These are phyloP conservation scores for Paulownia fortunei DNA, from an alignment of 257 asterid species.

Conservation along the genomic window DNA sequence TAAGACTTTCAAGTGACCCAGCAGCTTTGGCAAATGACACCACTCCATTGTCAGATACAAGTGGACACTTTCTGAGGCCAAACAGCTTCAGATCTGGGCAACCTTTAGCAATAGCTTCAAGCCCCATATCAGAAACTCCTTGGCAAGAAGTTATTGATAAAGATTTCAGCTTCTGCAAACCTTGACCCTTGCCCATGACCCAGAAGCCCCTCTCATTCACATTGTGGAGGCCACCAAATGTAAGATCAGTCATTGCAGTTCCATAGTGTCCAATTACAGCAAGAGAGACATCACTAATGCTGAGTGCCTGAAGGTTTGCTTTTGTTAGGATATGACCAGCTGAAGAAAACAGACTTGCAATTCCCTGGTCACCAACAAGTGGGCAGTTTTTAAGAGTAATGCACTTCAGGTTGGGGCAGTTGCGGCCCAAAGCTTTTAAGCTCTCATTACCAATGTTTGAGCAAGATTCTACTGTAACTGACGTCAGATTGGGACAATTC, in stretches of 20 bases:
- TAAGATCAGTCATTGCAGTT: constrained; percentile 60
- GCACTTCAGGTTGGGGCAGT: constrained; percentile 65
- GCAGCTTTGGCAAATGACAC: constrained; percentile 65
- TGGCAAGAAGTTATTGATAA: constrained; percentile 65
- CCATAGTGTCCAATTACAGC: constrained; percentile 95
- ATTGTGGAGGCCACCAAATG: constrained; percentile 59
- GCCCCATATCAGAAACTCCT: constrained; percentile 74
- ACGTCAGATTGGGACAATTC: constrained; percentile 70
- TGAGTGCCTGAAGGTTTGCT: constrained; percentile 65
- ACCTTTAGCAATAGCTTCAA: constrained; percentile 72
- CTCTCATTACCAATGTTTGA: constrained; percentile 71
- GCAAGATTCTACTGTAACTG: constrained; percentile 81
- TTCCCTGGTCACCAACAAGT: constrained; percentile 76
- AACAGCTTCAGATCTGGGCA: constrained; percentile 68
- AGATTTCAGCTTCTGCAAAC: constrained; percentile 74
- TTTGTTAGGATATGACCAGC: constrained; percentile 65
- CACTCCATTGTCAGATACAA: constrained; percentile 77
- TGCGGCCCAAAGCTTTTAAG: constrained; percentile 66
- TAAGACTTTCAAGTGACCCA: constrained; percentile 62
- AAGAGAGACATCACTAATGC: constrained; percentile 74
- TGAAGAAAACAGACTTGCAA: constrained; percentile 66
- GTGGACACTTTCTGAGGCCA: constrained; percentile 57
- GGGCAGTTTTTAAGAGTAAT: constrained; percentile 69
- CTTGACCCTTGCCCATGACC: constrained; percentile 94
- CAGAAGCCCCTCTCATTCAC: constrained; percentile 93